Percentiles rank a stretch among this genome's conserved stretches.
Conservation (phyloP, 306 rosid genomes). For the Inga oerstediana region DNA sequence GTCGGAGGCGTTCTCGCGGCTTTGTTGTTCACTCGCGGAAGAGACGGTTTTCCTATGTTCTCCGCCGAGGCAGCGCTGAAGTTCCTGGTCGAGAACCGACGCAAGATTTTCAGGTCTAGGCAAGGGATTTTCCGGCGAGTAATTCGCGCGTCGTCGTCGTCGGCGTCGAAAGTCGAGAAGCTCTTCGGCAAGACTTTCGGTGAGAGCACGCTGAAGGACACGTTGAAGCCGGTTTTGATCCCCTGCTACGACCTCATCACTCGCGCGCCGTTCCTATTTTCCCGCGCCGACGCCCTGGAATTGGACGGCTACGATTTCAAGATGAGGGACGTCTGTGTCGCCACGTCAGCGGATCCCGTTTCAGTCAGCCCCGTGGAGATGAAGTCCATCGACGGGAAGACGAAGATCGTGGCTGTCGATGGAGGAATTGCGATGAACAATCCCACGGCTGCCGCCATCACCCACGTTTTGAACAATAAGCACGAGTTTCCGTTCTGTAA, state of each 20-base stretch:
- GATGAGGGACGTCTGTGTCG: constrained; percentile 80
- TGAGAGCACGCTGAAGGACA: constrained; percentile 71
- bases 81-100: constrained; percentile 61
- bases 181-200: constrained; percentile 71
- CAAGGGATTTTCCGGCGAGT: constrained; percentile 57
- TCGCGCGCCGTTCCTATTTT: constrained; percentile 86
- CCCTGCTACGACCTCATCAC: constrained; percentile 94
- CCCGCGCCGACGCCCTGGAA: constrained; percentile 95
- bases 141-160: constrained; percentile 31
- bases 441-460: constrained; percentile 83
- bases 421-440: constrained; percentile 90
- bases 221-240: constrained; percentile 79
- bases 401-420: constrained; percentile 77
- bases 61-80: constrained; percentile 72
- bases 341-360: constrained; percentile 59
- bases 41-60: constrained; percentile 60
- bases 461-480: constrained; percentile 92
- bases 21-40: constrained; percentile 68
- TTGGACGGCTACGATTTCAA: constrained; percentile 90
- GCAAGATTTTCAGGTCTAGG: constrained; percentile 42
- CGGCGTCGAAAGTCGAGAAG: constrained; percentile 52
- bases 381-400: constrained; percentile 65
- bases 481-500: constrained; percentile 90
- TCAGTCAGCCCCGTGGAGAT: constrained; percentile 45
- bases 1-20: constrained; percentile 85